Evolutionary conservation across 805 yeast species (phyloP).

Genomic region (Saccharomyces mikatae): DNA sequence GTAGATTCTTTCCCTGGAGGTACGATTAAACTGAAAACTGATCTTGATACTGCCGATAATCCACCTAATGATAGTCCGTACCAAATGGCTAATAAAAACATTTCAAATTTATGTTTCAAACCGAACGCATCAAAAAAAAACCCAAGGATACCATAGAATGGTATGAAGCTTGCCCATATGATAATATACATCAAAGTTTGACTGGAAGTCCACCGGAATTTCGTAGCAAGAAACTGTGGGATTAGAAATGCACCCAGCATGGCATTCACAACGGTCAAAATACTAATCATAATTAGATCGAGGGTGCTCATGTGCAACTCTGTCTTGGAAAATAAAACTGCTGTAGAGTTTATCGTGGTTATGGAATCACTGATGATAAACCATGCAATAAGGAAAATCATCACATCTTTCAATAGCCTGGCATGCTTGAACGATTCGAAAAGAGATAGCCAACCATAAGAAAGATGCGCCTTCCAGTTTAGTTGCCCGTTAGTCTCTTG

Average conservation of each 20-base stretch:
- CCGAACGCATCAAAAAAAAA: constrained; percentile 50
- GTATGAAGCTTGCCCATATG: constrained; percentile 56
- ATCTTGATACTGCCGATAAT: constrained; percentile 58
- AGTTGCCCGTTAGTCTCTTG: background rate
- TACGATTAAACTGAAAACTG: constrained; percentile 58
- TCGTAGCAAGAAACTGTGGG: constrained; percentile 37
- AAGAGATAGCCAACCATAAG: constrained; percentile 58
- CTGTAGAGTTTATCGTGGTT: constrained; percentile 74
- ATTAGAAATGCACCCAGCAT: constrained; percentile 55
- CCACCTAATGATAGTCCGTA: constrained; percentile 74
- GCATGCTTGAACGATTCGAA: constrained; percentile 51
- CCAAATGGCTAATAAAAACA: constrained; percentile 63
- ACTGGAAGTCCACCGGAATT: constrained; percentile 38
- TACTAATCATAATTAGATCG: constrained; percentile 55
- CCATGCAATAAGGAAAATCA: constrained; percentile 65
- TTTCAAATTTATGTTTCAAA: constrained; percentile 53
- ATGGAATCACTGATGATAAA: constrained; percentile 66
- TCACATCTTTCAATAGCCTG: constrained; percentile 51
- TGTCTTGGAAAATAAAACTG: constrained; percentile 65
- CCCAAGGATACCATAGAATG: constrained; percentile 64
- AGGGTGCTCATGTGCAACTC: constrained; percentile 63
- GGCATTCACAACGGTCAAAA: constrained; percentile 59
- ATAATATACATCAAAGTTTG: constrained; percentile 45
- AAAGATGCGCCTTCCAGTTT: constrained; percentile 28
- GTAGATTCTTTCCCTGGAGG: constrained; percentile 71